Conservation (phyloP, 345 rosid species). For the Euphorbia peplus region DNA sequence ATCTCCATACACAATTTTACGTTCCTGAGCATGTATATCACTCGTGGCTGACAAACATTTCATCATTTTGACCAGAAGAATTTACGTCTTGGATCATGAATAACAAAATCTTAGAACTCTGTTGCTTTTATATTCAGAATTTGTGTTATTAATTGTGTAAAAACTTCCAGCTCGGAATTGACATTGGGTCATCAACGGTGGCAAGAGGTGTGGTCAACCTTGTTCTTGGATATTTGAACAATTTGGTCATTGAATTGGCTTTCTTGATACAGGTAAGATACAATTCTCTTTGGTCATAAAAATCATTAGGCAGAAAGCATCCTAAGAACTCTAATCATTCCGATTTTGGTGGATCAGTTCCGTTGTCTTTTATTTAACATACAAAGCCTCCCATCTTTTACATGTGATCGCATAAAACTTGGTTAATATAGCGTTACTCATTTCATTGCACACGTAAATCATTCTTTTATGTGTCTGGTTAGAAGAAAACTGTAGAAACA, state of each 20-base stretch:
- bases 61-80: no score
- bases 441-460: no score
- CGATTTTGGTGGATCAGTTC: background rate
- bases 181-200: slow-evolving; percentile 88
- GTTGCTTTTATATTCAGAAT: background rate
- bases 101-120: no score
- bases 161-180: slow-evolving; percentile 57
- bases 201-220: slow-evolving; percentile 83
- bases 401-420: background rate
- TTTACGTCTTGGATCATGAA: no score
- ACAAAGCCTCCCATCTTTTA: no score
- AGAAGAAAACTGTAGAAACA: no score
- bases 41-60: no score
- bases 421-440: background rate
- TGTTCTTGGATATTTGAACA: slow-evolving; percentile 78
- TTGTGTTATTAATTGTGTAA: background rate
- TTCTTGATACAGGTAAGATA: slow-evolving; percentile 71
- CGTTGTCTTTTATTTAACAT: no score
- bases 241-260: slow-evolving; percentile 87
- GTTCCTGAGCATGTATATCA: no score
- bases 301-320: background rate
- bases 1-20: no score
- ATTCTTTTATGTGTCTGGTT: no score
- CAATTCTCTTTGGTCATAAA: background rate
- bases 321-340: background rate